These are phyloP conservation scores for Lecanoromycetidae sp. DNA, from an alignment of 2,329 filamentous ascomycete species.

Conservation along the genomic window DNA sequence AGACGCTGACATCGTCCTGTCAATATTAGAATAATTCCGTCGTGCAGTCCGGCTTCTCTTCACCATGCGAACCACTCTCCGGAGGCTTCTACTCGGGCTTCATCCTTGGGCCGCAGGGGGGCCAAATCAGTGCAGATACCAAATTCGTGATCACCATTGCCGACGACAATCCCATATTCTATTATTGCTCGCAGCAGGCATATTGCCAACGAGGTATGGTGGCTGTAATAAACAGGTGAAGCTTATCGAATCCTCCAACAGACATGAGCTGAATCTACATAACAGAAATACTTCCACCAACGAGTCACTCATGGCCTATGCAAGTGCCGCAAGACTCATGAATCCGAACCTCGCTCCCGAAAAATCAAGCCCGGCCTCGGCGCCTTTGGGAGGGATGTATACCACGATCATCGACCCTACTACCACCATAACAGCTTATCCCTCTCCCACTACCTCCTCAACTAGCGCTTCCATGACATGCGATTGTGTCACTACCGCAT, in stretches of 20 bases:
- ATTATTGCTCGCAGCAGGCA: constrained; percentile 39
- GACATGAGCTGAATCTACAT: too few relatives aligned
- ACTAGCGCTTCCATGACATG: too few relatives aligned
- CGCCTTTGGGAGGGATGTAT: too few relatives aligned
- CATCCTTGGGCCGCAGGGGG: constrained; percentile 14
- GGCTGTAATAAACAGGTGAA: constrained; percentile 38
- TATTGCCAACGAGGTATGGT: constrained; percentile 42
- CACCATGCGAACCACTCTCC: constrained; percentile 55
- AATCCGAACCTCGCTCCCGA: background rate
- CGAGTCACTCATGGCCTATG: background rate
- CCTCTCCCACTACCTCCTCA: too few relatives aligned
- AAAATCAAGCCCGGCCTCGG: background rate
- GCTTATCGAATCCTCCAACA: too few relatives aligned
- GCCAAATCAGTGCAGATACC: constrained; percentile 1
- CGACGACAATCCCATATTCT: constrained; percentile 35
- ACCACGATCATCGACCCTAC: too few relatives aligned
- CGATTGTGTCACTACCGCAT: too few relatives aligned
- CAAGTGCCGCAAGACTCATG: background rate
- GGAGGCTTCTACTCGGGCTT: constrained; percentile 43
- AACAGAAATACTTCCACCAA: background rate
- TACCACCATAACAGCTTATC: too few relatives aligned
- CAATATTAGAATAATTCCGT: constrained; percentile 58
- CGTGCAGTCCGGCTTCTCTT: constrained; percentile 62
- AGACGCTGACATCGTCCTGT: background rate
- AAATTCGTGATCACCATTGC: constrained; percentile 23